Base-by-base conservation (phyloP, 2,329 filamentous ascomycete genomes). In the Colletotrichum sojae region DNA sequence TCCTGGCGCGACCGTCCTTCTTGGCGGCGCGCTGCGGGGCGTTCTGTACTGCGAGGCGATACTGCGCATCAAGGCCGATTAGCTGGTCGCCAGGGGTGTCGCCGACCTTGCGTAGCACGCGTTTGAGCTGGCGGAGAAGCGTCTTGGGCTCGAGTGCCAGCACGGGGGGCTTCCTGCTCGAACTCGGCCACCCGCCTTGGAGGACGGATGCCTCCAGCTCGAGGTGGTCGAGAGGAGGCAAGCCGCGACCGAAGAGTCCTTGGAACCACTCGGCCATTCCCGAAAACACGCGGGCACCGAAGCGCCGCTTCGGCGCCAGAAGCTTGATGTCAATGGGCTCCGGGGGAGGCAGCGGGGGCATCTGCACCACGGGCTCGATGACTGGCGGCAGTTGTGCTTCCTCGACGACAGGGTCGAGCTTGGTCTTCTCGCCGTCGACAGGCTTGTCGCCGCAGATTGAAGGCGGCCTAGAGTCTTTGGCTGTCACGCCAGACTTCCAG, bases 401-500 rank as follows among this genome's bases (percentile, higher is more conserved):
- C 10, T 43, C 25, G 40, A 54, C 40, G 13, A 45, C 49, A 61
- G 55, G 16, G 43, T 49, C 4, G 54, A 31, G n/a, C 31, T 2
- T 3, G 0, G 13, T 18, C 36, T 60, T 53, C 25, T 46, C 18
- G 20, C 66, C 57, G 27, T 60, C 49, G 6, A 13, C 49, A 6
- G 25, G n/a, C 51, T 66, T 66, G 6, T 27, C 49, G 8, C 51
- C 51, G 18, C 62, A 60, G 5, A 40, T 5, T 1, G 54, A 60
- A 12, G 66, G 43, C 22, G 62, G 27, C 6, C 40, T 60, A 6
- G 61, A 66, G 31, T 55, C 62, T 2, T 66, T 55, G 15, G 55
- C 66, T 2, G 66, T 69, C 20, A 45, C 55, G 4, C 66, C 66
- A 16, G 66, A 69, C 55, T 55, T 66, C 66, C 66, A 69, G 20